Evolutionary conservation across 768 basidiomycete genomes (phyloP).

Genomic region (Leccinellum albellum): DNA sequence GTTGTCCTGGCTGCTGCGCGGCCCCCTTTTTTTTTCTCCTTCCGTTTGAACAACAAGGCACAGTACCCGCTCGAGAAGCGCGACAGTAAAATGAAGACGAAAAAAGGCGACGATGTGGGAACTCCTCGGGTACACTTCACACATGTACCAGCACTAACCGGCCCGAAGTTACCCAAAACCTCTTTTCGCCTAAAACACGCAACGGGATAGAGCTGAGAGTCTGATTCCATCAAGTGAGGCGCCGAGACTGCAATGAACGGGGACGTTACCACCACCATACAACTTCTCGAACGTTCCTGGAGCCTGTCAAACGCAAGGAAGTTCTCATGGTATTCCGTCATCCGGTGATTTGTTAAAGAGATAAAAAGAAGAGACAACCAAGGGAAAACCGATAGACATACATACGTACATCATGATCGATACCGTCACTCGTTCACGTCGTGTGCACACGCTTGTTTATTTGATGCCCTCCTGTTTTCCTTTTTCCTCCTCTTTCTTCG

Average conservation of each 20-base stretch:
- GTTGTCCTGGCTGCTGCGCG: background rate
- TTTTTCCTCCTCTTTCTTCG: background rate
- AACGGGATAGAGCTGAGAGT: background rate
- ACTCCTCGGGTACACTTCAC: background rate
- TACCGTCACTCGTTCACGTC: background rate
- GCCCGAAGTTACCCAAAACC: conserved; percentile 4
- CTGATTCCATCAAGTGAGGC: background rate
- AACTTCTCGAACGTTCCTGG: conserved; percentile 10
- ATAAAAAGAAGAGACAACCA: background rate
- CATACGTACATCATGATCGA: conserved; percentile 8
- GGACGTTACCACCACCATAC: background rate
- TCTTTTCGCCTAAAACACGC: background rate
- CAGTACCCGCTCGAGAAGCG: background rate
- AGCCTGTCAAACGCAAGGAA: background rate
- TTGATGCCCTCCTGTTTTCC: background rate
- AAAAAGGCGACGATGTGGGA: background rate
- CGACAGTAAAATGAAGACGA: background rate
- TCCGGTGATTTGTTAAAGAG: background rate
- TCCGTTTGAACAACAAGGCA: conserved; percentile 5
- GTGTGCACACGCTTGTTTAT: background rate
- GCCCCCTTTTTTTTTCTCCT: background rate
- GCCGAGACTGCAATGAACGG: background rate
- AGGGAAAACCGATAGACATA: background rate
- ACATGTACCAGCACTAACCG: background rate
- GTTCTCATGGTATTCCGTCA: conserved; percentile 20